Evolutionary conservation across 169 alveolate species (phyloP), one percentile per base, ranked within the genome.

Genomic region (Eimeria maxima): DNA sequence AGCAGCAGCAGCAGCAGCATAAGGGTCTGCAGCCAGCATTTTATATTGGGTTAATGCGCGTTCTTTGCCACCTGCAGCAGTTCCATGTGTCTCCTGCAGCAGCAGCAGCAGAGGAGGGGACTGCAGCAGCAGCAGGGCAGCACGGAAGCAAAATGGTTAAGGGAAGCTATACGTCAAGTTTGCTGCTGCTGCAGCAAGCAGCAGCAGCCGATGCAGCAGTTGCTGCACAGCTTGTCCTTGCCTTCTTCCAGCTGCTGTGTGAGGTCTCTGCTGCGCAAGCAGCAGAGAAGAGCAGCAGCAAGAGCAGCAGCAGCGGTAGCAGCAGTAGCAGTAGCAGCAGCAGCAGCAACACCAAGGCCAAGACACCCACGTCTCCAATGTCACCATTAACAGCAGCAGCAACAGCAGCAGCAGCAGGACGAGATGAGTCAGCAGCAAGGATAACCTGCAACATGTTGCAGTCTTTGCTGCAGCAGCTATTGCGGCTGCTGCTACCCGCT

Each of bases 391-490:
- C 83, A 27, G 83, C 53, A 71, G 83, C 83, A 71, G 83, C 83
- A 71, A 53, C 83, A 71, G 83, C 83, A 71, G 53, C 83, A 71
- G 83, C 83, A 71, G 55, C 83, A 71, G 83, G 55, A 27, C n/a
- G 55, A 29, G 83, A 71, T 42, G 88, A 78, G 88, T 78, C 24
- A 6, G 65, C 67, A 45, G 88, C 88, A 45, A 67, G 67, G 42
- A n/a, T 78, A 2, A 78, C 42, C 65, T 14, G 88, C 88, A 78
- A 67, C 88, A 78, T 78, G 88, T 67, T 78, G 88, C 88, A 78
- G 88, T 78, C 88, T 42, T 47, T 78, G 67, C 65, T 78, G 67
- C 88, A 45, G 88, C 88, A 78, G 65, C 88, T 78, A 4, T 4
- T 78, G 44, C 88, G 88, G 88, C 88, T 78, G 65, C 88, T 78